phyloP scores from a whole-genome alignment of 352 stramenopile species.

The Globisporangium canariense region DNA sequence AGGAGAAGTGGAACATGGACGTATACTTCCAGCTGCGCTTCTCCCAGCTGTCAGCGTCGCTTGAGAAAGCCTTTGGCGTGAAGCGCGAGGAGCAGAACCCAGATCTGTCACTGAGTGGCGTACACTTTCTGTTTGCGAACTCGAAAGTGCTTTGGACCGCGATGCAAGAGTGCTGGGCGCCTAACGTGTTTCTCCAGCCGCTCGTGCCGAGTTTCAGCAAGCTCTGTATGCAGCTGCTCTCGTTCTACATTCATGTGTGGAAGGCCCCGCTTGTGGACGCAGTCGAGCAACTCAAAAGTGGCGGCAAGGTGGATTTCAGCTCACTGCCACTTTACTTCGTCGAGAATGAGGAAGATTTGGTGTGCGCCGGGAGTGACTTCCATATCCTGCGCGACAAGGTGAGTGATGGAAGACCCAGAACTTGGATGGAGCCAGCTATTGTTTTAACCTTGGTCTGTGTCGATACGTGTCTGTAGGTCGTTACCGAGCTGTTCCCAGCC shows the following conservation, averaged over 20 bases:
- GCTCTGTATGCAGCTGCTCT: constrained; percentile 63
- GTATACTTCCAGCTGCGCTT: constrained; percentile 84
- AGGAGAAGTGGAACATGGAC: constrained; percentile 87
- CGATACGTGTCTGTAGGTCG: constrained; percentile 33
- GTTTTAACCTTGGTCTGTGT: neutral
- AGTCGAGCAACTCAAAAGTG: constrained; percentile 38
- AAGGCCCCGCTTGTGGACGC: constrained; percentile 42
- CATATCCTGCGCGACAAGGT: constrained; percentile 58
- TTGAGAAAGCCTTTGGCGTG: constrained; percentile 51
- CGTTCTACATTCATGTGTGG: constrained; percentile 62
- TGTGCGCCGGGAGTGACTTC: constrained; percentile 74
- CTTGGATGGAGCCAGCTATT: neutral
- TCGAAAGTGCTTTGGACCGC: constrained; percentile 45
- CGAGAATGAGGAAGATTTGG: constrained; percentile 55
- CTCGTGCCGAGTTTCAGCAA: constrained; percentile 65
- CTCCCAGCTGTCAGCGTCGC: constrained; percentile 40
- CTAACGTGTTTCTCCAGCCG: constrained; percentile 48
- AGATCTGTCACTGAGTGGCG: constrained; percentile 7
- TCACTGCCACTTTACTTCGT: constrained; percentile 42
- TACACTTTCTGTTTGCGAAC: constrained; percentile 44
- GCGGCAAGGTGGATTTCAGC: constrained; percentile 46
- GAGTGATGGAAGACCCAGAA: neutral
- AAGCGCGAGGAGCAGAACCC: constrained; percentile 24
- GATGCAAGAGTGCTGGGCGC: constrained; percentile 59
- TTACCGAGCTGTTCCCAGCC: constrained; percentile 33